Base-by-base conservation (phyloP, 345 rosid species). In the Eucalyptus sp. region DNA sequence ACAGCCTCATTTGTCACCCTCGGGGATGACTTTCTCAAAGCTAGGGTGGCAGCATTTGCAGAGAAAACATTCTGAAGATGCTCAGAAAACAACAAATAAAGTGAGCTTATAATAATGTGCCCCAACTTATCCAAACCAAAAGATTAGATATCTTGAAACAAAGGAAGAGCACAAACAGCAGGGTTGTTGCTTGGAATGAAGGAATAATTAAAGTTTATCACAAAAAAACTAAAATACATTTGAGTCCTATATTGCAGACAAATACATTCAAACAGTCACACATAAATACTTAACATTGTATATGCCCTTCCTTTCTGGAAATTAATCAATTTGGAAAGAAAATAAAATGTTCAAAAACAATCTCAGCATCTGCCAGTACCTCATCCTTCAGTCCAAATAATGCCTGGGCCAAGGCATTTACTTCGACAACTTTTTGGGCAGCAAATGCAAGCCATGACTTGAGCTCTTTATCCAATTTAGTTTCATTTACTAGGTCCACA, bases 371-470 rank as follows among this genome's bases (percentile, higher is more conserved):
- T 29, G 49, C 58, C 20, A 50, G 89, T 94, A 96, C 98, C 99
- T 96, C 95, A 92, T 96, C 96, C 76, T 94, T 95, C 86, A 94
- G 93, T 64, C 99, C 98, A 41, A 94, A 95, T 93, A 97, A 93
- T 86, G 98, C 95, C 93, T 96, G 94, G 93, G 99, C 99, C 93
- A 97, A 91, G 15, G 99, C 99, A 90, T 96, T 95, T 81, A 96
- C 99, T 94, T 97, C 99, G 89, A 95, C 94, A 84, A 97, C 91
- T 92, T 97, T 97, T 89, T 97, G 99, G 85, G 99, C 99, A 87
- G 99, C 98, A 90, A 97, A 97, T 86, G 99, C 99, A 56, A 97
- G 92, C 99, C 99, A 97, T 33, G 99, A 96, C 88, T 96, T 96
- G 88, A 97, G 94, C 90, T 96, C 99, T n/a, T 90, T 87, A 90